Evolutionary conservation across 2,329 filamentous ascomycete species (phyloP), one percentile per base, ranked within the genome.

Genomic region (Teratosphaeria pseudoeucalypti): DNA sequence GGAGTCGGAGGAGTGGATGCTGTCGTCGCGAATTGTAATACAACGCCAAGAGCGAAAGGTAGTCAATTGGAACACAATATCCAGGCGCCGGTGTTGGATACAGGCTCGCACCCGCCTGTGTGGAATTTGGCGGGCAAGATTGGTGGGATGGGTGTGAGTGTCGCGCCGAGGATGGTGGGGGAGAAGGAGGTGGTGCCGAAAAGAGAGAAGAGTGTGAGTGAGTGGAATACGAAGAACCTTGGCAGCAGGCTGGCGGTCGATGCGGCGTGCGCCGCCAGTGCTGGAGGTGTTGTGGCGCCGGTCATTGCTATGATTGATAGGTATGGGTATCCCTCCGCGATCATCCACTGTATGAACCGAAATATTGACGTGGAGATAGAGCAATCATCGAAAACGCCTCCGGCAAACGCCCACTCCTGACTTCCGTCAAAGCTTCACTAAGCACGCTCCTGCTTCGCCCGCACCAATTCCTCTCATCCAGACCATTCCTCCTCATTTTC

Each of bases 241-340:
- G 82, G 81, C 14, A 73, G 81, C 64, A 82, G 90, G 57, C 70
- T 95, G 12, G 83, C 79, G 52, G 82, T 85, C 16, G 90, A 96
- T 76, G 74, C 82, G 26, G 73, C 82, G 53, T 86, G 87, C 67
- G 91, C 90, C 1, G 81, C 82, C 1, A 81, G 83, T 54, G 89
- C 91, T 11, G 90, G 87, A 1, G 82, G 81, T 6, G 77, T 94
- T 62, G 87, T 96, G 55, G 90, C 91, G 58, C 91, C 92, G 1
- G 72, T 95, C 47, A 92, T 96, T 63, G 88, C 88, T 43, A 87
- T 94, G 65, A 94, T 96, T 74, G 91, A 96, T 74, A 85, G 87
- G 88, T 92, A 77, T 32, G 12, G n/a, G 7, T 10, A 3, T 29
- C 26, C 16, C 16, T 6, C 19, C n/a, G 6, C 5, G 16, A 49